Base-by-base conservation (phyloP, 441 rosid species). In the Gossypium laxum region DNA sequence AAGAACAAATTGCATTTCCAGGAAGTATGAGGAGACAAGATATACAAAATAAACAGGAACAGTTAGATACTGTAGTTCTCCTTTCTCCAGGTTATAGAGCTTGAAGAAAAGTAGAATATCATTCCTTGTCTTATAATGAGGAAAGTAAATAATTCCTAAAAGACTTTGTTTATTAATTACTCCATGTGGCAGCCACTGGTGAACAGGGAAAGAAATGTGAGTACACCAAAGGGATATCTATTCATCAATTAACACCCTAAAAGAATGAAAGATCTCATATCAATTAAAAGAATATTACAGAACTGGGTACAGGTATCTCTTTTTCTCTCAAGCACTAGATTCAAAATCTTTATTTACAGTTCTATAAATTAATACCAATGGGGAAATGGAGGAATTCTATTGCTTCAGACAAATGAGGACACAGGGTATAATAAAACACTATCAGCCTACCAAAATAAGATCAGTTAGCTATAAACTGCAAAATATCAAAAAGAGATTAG, bases 101-200 rank as follows among this genome's bases (percentile, higher is more conserved):
- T 93, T 93, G 81, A 91, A 89, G 83, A 94, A 94, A 63, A 94
- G 89, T 63, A 94, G 81, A 74, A 88, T 90, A 76, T 94, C 99
- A 52, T 88, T 98, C 67, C 83, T 79, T 7, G 92, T 79, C 77
- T 19, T 54, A 19, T 54, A 54, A 50, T 5, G 4, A 54, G 26
- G 26, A 0, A 18, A 54, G 26, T 54, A 2, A 6, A 1, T 54
- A 54, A 54, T 18, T 19, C 58, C 24, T 7, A 54, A 7, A 54
- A 10, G 26, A 19, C 26, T 54, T 18, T 5, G n/a, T 18, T 54
- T 7, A 7, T 54, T 18, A 19, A 54, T 18, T 19, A 54, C 26
- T 18, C 26, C 58, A 18, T 5, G 26, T 54, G 58, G 24, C n/a
- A 54, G 58, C 24, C 7, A 54, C 19, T 2, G 26, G 12, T 2